Base-by-base conservation (phyloP, 176 grass and related monocot genomes). In the Oryza nivara region DNA sequence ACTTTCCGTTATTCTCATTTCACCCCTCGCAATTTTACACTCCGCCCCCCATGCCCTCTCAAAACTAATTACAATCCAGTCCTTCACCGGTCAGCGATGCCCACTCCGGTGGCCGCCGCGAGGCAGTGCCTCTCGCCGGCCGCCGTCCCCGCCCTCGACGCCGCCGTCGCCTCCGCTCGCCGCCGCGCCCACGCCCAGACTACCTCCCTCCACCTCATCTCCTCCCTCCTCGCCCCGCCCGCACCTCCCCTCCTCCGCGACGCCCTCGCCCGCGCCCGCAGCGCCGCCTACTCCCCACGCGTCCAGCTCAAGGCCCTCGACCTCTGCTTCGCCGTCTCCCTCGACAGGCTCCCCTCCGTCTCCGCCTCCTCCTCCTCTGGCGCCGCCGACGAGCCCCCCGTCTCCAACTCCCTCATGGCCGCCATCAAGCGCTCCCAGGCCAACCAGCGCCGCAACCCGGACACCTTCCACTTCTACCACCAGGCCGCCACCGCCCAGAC, bases 371-470 rank as follows among this genome's bases (percentile, higher is more conserved):
- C 75, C 17, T 67, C 76, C 41, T 66, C 77, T 1, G 30, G 5
- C 0, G 5, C 41, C 13, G 4, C 26, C 1, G 25, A 15, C 1
- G 94, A 94, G 19, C 95, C 95, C 12, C 90, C 92, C 28, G 84
- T 94, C 0, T 92, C 95, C 35, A 97, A 97, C 88, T 97, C 92
- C 4, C 90, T 97, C 25, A 95, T 97, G 95, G 90, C 95, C 0
- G 92, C 95, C 47, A 88, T 97, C 84, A 97, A 93, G 90, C 88
- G 92, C 20, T 94, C 95, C 14, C 95, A 97, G 86, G 92, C 90
- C 40, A 94, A 89, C 82, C 92, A 91, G 88, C 76, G 92, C 0
- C 80, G 95, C 35, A 97, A 97, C 48, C 92, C 92, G 2, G 88
- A 89, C 82, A 76, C 88, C 65, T 93, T 93, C 86, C 95, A 97